Base-by-base conservation (phyloP, 768 basidiomycete species). In the Lactarius pseudohatsudake region DNA sequence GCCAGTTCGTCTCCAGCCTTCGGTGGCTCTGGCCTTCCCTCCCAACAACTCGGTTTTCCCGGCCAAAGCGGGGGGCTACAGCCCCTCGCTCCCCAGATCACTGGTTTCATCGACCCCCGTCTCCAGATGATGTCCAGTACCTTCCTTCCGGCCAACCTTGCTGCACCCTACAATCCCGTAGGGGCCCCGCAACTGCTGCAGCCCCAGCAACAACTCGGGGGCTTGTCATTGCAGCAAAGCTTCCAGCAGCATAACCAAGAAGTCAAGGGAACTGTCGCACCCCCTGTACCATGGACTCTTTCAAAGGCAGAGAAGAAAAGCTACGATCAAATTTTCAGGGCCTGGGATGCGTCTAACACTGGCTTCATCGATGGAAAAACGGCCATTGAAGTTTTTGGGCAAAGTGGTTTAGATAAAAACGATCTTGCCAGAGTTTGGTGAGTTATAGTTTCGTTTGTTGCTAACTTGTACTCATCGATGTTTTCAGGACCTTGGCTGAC, bases 391-490 rank as follows among this genome's bases (percentile, higher is more conserved):
- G 94, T 97, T 30, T 98, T 99, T 78, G 93, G 95, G 0, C 91
- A 94, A 73, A 95, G 93, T 77, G 96, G 94, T 0, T 74, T 99
- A 20, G 84, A 86, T 15, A 89, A 89, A 77, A 91, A 96, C 67
- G 95, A 98, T 72, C 80, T 98, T 26, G 96, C 95, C 63, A 86
- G 88, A 69, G 91, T 99, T 66, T 99, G 97, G 96, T 96, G 71
- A 70, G 88, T 81, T 62, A 64, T 45, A 26, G 59, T 28, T 32
- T 38, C 18, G n/a, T 62, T 4, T 68, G 62, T 63, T 62, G 26
- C 26, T 59, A 64, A 65, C 1, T 54, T n/a, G 64, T 57, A 55
- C 32, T 50, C 45, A 32, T 60, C 7, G 47, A 18, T 60, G 50
- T 6, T 56, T 40, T 15, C 57, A 98, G 95, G 96, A 89, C 86